These are phyloP conservation scores for Venturia nashicola DNA, from an alignment of 2,329 filamentous ascomycete species.

Conservation along the genomic window DNA sequence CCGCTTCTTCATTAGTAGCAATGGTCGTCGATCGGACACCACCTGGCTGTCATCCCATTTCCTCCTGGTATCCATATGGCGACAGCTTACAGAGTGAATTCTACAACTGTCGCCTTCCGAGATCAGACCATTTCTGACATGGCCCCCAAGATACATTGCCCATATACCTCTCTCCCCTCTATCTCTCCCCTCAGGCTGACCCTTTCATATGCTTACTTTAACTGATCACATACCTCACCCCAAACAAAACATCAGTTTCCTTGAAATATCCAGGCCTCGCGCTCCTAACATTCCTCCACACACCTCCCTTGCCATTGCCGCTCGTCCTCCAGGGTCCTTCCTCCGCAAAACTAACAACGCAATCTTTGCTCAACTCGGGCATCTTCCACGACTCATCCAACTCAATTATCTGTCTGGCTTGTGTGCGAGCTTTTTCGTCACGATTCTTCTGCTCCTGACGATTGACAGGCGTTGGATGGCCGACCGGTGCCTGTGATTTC, in stretches of 20 bases:
- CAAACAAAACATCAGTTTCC: conserved; percentile 29
- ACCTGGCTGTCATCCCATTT: background rate
- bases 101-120: background rate
- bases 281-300: conserved; percentile 26
- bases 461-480: background rate
- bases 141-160: background rate
- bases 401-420: background rate
- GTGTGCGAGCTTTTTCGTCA: background rate
- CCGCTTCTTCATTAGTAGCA: no score
- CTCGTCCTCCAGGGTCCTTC: conserved; percentile 11
- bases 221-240: conserved; percentile 29
- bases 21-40: no score
- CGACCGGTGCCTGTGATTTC: conserved; percentile 16
- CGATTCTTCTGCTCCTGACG: background rate
- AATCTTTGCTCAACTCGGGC: conserved; percentile 21
- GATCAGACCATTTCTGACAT: background rate
- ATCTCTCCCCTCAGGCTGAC: background rate
- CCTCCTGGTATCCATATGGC: background rate
- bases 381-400: conserved; percentile 12
- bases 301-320: conserved; percentile 11
- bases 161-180: background rate
- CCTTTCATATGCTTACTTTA: background rate
- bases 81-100: background rate
- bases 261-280: conserved; percentile 27
- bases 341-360: conserved; percentile 23